Evolutionary conservation across 805 yeast genomes (phyloP), one percentile per base, ranked within the genome.

Genomic region (Spathaspora boniae): DNA sequence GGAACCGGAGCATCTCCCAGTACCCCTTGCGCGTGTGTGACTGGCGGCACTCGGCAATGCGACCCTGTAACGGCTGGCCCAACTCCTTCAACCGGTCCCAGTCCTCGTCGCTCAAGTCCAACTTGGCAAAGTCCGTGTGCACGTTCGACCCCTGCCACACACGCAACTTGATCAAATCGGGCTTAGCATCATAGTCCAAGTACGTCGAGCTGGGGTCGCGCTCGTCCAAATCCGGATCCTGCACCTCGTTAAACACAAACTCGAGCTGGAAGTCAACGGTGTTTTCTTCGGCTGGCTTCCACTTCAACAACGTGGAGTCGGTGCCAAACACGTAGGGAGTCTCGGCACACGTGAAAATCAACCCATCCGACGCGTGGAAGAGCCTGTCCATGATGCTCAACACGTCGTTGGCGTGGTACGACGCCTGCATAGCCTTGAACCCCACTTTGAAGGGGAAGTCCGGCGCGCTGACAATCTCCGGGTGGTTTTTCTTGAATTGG

Each of bases 241-340:
- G 72, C 47, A 47, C 78, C 6, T 59, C 47, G 12, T 79, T 76
- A 48, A 86, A 85, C 23, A 72, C 71, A 40, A 87, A 58, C 22
- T 70, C 69, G 41, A 93, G 58, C 53, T 80, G 80, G 60, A 86
- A 93, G 60, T 93, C 99, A 29, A 94, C 77, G 0, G 97, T 83
- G 50, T 93, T 94, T 58, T 91, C 98, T 43, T 86, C 86, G 9
- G 95, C 86, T 2, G 98, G 98, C 53, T 93, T 93, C 99, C 99
- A 93, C 60, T 94, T 93, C 37, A 93, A 63, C 33, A 93, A 66
- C 5, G 87, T 77, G 0, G 78, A 72, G 57, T 93, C 98, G 1
- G 98, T 91, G 9, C 98, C 98, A 43, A 81, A 78, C 3, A 77
- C 69, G 60, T 93, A 93, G 0, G 96, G 94, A 1, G 91, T 77